Percentiles rank a stretch among this genome's conserved stretches.
These are phyloP conservation scores for Sclerotiophoma versabilis DNA, from an alignment of 2,329 filamentous ascomycete genomes.

Conservation along the genomic window DNA sequence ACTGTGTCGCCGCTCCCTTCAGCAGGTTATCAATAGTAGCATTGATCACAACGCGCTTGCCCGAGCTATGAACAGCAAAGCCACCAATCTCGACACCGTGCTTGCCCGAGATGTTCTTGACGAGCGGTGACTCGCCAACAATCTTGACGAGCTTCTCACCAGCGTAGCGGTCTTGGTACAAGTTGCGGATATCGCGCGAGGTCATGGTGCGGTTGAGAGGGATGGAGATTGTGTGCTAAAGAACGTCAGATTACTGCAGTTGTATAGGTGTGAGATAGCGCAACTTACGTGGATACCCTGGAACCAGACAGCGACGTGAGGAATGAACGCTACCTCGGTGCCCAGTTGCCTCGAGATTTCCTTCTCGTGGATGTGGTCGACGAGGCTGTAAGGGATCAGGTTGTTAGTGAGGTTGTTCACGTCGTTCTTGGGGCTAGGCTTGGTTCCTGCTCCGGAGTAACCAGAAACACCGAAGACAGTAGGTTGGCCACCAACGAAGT, in stretches of 20 bases:
- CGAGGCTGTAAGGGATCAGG: slow-evolving; percentile 88
- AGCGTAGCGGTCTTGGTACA: slow-evolving; percentile 96
- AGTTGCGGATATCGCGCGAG: slow-evolving; percentile 87
- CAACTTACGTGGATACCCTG: slow-evolving; percentile 77
- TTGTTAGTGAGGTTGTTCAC: slow-evolving; percentile 83
- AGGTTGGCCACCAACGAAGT: slow-evolving; percentile 78
- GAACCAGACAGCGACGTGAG: slow-evolving; percentile 97
- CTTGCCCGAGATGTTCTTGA: slow-evolving; percentile 83
- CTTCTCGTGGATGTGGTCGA: slow-evolving; percentile 92
- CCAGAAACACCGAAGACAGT: slow-evolving; percentile 90
- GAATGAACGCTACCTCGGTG: slow-evolving; percentile 79
- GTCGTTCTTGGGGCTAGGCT: slow-evolving; percentile 93
- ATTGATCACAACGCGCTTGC: slow-evolving; percentile 92
- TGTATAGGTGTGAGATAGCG: not conserved
- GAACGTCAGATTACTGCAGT: not conserved
- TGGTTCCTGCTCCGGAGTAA: slow-evolving; percentile 94
- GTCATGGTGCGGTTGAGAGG: slow-evolving; percentile 87
- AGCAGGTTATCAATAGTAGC: slow-evolving; percentile 92
- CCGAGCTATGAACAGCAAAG: slow-evolving; percentile 89
- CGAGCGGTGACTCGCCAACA: slow-evolving; percentile 82
- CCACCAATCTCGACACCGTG: slow-evolving; percentile 94
- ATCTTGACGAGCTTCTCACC: slow-evolving; percentile 96
- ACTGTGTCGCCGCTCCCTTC: slow-evolving; percentile 93
- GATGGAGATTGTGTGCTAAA: slow-evolving; percentile 82
- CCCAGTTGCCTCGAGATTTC: slow-evolving; percentile 86